Evolutionary conservation across 2,329 filamentous ascomycete species (phyloP), one percentile per base, ranked within the genome.

Genomic region (Sclerotinia borealis): DNA sequence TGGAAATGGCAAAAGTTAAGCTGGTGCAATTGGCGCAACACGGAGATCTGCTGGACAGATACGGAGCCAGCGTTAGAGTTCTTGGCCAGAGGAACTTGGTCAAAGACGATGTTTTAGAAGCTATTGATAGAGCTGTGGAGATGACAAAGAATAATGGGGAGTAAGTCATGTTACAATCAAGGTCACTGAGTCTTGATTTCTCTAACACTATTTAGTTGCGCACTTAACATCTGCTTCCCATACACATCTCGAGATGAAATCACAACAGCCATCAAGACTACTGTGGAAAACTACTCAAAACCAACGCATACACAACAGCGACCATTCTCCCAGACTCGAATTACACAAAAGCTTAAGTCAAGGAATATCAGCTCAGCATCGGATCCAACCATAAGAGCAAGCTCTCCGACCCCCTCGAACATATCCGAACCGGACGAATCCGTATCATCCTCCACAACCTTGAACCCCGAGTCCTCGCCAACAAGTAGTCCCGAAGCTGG

Each of bases 1-100:
- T 99, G 95, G 90, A 96, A 74, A 92, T 99, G 82, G 93, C 93
- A 65, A 97, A 96, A 79, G 86, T 95, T 72, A 98, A 98, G 79
- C 82, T 99, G 31, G 86, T 90, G 65, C 95, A 99, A 76, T 81
- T 99, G 70, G 88, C 91, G 31, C 91, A 96, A 73, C 95, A 99
- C 72, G 95, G 95, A 36, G 93, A 96, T 72, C 81, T 99, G 31
- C 83, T 99, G 43, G 92, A 98, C 72, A 88, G 91, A 67, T 99
- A 98, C 72, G 95, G 93, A 39, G 95, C 93, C 34, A 85, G 88
- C 62, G 87, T 99, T 60, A 86, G 91, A 59, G 86, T 99, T 22
- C 79, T 98, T 31, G 95, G 95, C 29, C 90, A 96, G 74, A 83
- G 90, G 64, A 88, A 92, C 47, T 78, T 98, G 69, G 85, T 99